Evolutionary conservation across 1,284 basidiomycete genomes (phyloP).

Genomic region (Trametes versicolor): DNA sequence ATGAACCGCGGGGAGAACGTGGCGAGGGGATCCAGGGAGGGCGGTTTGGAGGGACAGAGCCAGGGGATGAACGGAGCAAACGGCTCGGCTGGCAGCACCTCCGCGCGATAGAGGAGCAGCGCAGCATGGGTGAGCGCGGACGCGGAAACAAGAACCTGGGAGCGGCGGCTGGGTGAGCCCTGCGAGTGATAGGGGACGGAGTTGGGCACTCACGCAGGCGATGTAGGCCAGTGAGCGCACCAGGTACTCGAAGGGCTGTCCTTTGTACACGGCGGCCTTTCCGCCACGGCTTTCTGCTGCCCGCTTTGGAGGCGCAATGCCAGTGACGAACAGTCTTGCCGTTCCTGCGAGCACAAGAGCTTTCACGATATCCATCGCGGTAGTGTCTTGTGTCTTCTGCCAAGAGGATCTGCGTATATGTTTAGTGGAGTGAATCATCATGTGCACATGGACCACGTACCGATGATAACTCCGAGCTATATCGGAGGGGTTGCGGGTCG

Average conservation of each 20-base stretch:
- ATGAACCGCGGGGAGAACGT: slow-evolving; percentile 16
- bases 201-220: slow-evolving; percentile 13
- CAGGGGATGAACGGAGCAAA: neutral
- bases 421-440: too few species aligned
- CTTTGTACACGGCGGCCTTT: slow-evolving; percentile 12
- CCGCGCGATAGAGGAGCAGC: neutral
- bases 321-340: neutral
- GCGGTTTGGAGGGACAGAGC: slow-evolving; percentile 6
- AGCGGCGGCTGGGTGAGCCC: neutral
- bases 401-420: too few species aligned
- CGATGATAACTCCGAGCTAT: too few species aligned
- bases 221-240: slow-evolving; percentile 18
- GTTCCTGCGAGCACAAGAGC: neutral
- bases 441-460: too few species aligned
- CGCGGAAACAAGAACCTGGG: neutral
- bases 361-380: neutral
- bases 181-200: neutral
- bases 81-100: neutral
- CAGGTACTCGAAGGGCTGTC: slow-evolving; percentile 21
- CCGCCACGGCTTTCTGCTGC: neutral
- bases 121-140: slow-evolving; percentile 3
- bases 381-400: too few species aligned
- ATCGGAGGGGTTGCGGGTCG: too few species aligned
- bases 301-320: neutral
- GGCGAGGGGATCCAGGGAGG: slow-evolving; percentile 5